Evolutionary conservation across 2,329 filamentous ascomycete species (phyloP).

Genomic region (Aureobasidium mangrovei): DNA sequence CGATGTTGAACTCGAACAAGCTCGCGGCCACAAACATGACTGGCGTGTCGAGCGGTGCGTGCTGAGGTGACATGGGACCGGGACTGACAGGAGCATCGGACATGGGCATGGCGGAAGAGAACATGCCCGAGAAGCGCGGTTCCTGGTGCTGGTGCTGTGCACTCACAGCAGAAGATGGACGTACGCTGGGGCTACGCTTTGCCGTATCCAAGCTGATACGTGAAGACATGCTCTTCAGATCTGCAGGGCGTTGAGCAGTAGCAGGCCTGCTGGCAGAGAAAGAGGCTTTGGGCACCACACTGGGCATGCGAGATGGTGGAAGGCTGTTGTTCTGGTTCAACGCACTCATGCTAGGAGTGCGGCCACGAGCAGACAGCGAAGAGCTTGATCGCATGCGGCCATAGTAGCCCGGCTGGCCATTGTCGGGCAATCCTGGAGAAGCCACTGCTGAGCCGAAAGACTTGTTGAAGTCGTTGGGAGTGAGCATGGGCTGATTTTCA

Average conservation of each 20-base stretch:
- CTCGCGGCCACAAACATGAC: slow-evolving; percentile 88
- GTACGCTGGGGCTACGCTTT: slow-evolving; percentile 15
- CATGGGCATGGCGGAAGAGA: slow-evolving; percentile 79
- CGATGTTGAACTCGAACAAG: slow-evolving; percentile 95
- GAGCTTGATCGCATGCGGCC: slow-evolving; percentile 49
- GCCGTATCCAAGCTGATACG: slow-evolving; percentile 20
- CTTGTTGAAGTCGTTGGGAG: slow-evolving; percentile 12
- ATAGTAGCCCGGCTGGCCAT: slow-evolving; percentile 15
- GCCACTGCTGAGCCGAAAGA: slow-evolving; percentile 4
- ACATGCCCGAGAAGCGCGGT: slow-evolving; percentile 40
- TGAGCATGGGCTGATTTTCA: slow-evolving; percentile 16
- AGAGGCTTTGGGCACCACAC: slow-evolving; percentile 37
- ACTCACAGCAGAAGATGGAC: slow-evolving; percentile 25
- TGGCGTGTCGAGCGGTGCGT: slow-evolving; percentile 19
- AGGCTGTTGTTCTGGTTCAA: slow-evolving; percentile 11
- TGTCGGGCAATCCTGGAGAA: slow-evolving; percentile 40
- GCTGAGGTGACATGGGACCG: slow-evolving; percentile 17
- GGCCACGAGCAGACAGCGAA: slow-evolving; percentile 35
- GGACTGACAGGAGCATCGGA: slow-evolving; percentile 43
- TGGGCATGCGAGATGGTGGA: slow-evolving; percentile 16
- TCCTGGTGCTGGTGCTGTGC: slow-evolving; percentile 24
- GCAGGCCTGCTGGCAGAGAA: slow-evolving; percentile 28
- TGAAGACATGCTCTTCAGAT: slow-evolving; percentile 12
- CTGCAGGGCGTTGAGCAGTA: slow-evolving; percentile 24
- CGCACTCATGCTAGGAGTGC: slow-evolving; percentile 10